Evolutionary conservation across 2,329 filamentous ascomycete genomes (phyloP).

Genomic region (Fusarium piperis): DNA sequence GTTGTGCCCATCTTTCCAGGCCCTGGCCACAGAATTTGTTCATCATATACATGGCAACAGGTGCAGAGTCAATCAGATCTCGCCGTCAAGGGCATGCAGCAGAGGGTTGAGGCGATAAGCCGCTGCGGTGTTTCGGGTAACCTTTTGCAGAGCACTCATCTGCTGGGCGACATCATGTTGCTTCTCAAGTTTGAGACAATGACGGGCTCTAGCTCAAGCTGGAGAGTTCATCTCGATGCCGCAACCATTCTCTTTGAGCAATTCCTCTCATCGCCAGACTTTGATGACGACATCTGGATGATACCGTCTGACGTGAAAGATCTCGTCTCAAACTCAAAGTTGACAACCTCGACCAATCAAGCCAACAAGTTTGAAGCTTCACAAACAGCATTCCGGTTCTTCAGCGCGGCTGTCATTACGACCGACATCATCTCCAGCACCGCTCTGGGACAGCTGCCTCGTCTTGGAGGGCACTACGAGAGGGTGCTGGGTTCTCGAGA

Average conservation of each 20-base stretch:
- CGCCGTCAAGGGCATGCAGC: constrained; percentile 3
- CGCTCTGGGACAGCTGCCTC: not conserved
- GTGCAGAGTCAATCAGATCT: not conserved
- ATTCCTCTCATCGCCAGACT: not conserved
- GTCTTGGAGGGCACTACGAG: not conserved
- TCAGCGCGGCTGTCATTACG: constrained; percentile 46
- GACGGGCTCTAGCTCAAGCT: not conserved
- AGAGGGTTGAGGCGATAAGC: not conserved
- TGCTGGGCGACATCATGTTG: constrained; percentile 1
- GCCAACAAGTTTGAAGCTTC: constrained; percentile 21
- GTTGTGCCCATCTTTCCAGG: constrained; percentile 1
- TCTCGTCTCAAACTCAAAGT: not conserved
- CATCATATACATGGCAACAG: not conserved
- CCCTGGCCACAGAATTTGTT: not conserved
- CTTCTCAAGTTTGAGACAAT: constrained; percentile 11
- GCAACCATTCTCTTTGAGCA: not conserved
- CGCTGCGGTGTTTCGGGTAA: not conserved
- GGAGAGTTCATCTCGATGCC: not conserved
- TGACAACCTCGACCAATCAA: not conserved
- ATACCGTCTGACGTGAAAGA: not conserved
- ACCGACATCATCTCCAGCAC: constrained; percentile 24
- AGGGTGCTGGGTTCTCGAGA: not conserved
- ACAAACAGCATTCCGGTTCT: constrained; percentile 51
- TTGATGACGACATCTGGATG: not conserved
- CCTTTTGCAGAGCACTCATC: not conserved